Evolutionary conservation across 352 stramenopile species (phyloP), one percentile per base, ranked within the genome.

Genomic region (Phytopythium kandeliae): DNA sequence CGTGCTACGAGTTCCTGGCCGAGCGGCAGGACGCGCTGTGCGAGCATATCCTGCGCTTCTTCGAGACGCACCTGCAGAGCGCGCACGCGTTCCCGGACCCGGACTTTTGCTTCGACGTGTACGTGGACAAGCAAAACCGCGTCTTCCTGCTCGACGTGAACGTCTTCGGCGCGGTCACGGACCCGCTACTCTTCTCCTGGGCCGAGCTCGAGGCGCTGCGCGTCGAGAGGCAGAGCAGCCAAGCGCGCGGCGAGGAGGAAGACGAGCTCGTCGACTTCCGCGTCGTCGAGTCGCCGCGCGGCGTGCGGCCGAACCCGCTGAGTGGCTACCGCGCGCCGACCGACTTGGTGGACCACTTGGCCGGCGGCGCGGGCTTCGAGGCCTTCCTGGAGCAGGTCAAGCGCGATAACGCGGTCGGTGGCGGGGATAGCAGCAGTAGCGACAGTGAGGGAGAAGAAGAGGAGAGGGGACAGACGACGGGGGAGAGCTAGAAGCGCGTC

Each of bases 141-240:
- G 86, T 96, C 25, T 97, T 89, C 62, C 64, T 98, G 17, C 44
- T 98, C 21, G 95, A 98, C 72, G 95, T 98, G 54, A 98, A 98
- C 69, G 84, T 97, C 13, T 98, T 96, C 72, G 84, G 85, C 16
- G 62, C 31, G 16, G 75, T 93, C n/a, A 98, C 95, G 0, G 91
- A 98, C 63, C 65, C 86, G 28, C 73, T 98, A n/a, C 60, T 98
- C 25, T 98, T 97, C 65, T 76, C 83, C 21, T 98, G 92, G 91
- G 62, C 83, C 8, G 92, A 98, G 57, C 55, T 92, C 22, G 36
- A 86, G 41, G 58, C 69, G 30, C 36, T 70, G 16, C 60, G 65
- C 13, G 68, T 51, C 0, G 36, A 56, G 4, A 40, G 51, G 12
- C 43, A 43, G 2, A 41, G 61, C 3, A 54, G 26, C 22, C 3